Evolutionary conservation across 805 yeast species (phyloP), one percentile per base, ranked within the genome.

Genomic region (Lachancea quebecensis): DNA sequence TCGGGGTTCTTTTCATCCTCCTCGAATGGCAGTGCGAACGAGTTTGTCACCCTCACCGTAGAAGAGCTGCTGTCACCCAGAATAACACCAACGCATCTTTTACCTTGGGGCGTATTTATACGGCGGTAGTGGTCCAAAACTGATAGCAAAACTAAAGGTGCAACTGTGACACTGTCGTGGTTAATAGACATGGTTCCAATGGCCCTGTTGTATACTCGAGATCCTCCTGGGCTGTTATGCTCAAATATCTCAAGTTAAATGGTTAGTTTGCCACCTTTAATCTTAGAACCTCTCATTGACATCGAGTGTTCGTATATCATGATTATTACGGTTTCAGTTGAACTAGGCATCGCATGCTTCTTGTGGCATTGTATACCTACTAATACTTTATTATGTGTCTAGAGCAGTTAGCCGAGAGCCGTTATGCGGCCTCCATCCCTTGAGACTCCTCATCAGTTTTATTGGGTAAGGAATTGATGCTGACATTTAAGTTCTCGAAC

Each of bases 21-120:
- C 68, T 93, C 99, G 62, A 93, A 93, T 1, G 99, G 99, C 41
- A 93, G 85, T 8, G 98, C 99, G 71, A 87, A 93, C 21, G 95
- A 84, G 69, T 93, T 93, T 44, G 96, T 80, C 16, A 90, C 91
- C 42, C 81, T 79, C 40, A 90, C 79, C 1, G 68, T 66, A 14
- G 68, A 58, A 9, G 60, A 57, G 12, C 78, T 67, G 50, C 73
- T 77, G 58, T 88, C 95, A 15, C 99, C 99, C 44, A 93, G 73
- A 44, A 93, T 79, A 36, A 89, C 97, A 48, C 99, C 99, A 14
- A 93, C 85, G 16, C 90, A 96, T 59, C 99, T 75, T 60, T 87
- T 88, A 59, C 78, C 81, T 18, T 75, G 71, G 48, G 78, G 77
- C 52, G 82, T 80, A 41, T 93, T 83, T 2, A 85, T 82, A 59